Percentiles rank a stretch among this genome's conserved stretches.
Evolutionary conservation across 257 asterid genomes (phyloP).

Genomic region (Salvia hispanica): DNA sequence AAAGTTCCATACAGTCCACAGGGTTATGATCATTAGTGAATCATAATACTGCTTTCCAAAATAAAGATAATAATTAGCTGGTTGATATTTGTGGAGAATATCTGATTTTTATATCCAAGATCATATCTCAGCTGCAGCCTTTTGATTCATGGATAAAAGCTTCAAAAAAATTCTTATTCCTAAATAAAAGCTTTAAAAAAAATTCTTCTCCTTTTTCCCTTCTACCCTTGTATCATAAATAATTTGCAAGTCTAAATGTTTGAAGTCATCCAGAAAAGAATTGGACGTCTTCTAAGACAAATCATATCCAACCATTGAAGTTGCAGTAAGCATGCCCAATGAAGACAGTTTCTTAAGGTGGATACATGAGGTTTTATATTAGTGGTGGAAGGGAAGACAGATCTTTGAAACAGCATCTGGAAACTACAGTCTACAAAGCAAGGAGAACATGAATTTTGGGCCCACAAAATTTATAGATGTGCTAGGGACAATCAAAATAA

Average conservation of each 20-base stretch:
- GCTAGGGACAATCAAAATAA: too few relatives aligned
- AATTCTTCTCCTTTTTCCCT: too few relatives aligned
- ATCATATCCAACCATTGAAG: slow-evolving; percentile 10
- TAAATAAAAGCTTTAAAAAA: too few relatives aligned
- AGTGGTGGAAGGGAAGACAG: neutral
- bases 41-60: neutral
- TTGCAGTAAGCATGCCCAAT: neutral
- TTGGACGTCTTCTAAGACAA: neutral
- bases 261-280: neutral
- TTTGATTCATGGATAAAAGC: neutral
- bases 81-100: neutral
- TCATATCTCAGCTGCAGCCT: neutral
- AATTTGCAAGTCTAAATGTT: neutral
- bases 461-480: neutral
- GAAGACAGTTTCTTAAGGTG: neutral
- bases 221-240: neutral
- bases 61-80: neutral
- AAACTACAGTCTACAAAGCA: neutral
- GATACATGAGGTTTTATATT: neutral
- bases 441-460: neutral
- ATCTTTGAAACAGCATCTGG: neutral
- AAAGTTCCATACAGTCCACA: slow-evolving; percentile 19
- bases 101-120: neutral
- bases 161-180: neutral
- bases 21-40: slow-evolving; percentile 8